Percentiles rank a stretch among this genome's conserved stretches.
Evolutionary conservation across 805 yeast species (phyloP).

Genomic region (Candida yuanshanica): DNA sequence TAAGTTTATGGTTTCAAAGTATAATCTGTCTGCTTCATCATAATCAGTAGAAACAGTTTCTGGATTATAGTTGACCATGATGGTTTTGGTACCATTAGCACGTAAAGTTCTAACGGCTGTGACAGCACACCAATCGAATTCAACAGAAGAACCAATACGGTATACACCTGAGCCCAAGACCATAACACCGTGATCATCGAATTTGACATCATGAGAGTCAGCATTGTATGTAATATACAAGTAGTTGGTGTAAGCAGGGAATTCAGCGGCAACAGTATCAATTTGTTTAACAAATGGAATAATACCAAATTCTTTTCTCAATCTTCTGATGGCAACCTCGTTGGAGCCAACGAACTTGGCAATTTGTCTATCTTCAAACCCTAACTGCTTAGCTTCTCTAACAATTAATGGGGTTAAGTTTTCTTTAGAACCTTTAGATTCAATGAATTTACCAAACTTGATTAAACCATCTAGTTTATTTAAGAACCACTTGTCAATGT

Average conservation of each 20-base stretch:
- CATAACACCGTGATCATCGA: conserved; percentile 90
- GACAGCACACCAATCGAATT: conserved; percentile 99
- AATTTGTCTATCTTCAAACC: conserved; percentile 94
- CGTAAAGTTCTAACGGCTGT: conserved; percentile 92
- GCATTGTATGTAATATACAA: conserved; percentile 94
- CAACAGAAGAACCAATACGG: conserved; percentile 98
- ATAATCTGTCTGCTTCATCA: conserved; percentile 95
- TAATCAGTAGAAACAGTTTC: conserved; percentile 99
- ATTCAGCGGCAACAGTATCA: conserved; percentile 98
- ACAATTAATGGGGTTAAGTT: conserved; percentile 57
- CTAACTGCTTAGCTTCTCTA: conserved; percentile 90
- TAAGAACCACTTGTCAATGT: conserved; percentile 95
- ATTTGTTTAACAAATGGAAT: conserved; percentile 93
- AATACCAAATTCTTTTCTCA: conserved; percentile 81
- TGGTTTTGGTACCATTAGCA: conserved; percentile 78
- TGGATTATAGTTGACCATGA: conserved; percentile 97
- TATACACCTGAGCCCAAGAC: conserved; percentile 98
- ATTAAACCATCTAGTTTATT: conserved; percentile 76
- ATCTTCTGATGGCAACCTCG: conserved; percentile 87
- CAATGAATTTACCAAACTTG: conserved; percentile 58
- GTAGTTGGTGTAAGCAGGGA: conserved; percentile 94
- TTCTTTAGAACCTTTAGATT: conserved; percentile 46
- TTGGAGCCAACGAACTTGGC: conserved; percentile 84
- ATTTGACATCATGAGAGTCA: conserved; percentile 76
- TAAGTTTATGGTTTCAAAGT: conserved; percentile 90